These are phyloP conservation scores for Nemania bipapillata DNA, from an alignment of 2,329 filamentous ascomycete species.

Conservation along the genomic window DNA sequence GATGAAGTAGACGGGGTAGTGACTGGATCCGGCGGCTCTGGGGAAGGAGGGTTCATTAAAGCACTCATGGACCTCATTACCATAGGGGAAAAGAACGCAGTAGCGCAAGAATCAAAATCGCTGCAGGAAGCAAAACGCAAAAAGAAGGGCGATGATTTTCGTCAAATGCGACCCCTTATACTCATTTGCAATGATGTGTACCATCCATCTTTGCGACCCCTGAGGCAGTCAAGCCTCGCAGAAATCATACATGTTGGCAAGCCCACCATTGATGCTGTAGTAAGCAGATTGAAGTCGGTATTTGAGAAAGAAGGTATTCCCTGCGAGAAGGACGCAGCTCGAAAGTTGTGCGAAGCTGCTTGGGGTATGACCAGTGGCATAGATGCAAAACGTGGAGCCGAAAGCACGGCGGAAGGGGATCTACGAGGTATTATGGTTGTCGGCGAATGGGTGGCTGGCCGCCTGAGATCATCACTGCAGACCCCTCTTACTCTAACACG, in stretches of 20 bases:
- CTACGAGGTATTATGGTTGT: constrained; percentile 86
- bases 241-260: constrained; percentile 94
- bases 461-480: constrained; percentile 64
- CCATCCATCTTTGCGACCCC: constrained; percentile 83
- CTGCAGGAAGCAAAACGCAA: constrained; percentile 61
- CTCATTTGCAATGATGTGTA: constrained; percentile 98
- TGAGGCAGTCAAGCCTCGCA: constrained; percentile 84
- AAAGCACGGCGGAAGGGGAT: constrained; percentile 76
- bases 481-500: constrained; percentile 68
- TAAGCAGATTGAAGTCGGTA: constrained; percentile 80
- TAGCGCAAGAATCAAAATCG: constrained; percentile 48
- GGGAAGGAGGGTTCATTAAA: constrained; percentile 94
- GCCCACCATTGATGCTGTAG: constrained; percentile 85
- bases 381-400: constrained; percentile 74
- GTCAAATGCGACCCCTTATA: constrained; percentile 86
- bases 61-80: constrained; percentile 90
- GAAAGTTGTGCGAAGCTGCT: constrained; percentile 82
- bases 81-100: constrained; percentile 82
- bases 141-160: constrained; percentile 86
- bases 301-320: constrained; percentile 90
- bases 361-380: constrained; percentile 82
- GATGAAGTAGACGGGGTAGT: constrained; percentile 98
- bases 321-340: constrained; percentile 87
- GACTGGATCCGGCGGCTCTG: constrained; percentile 76
- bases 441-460: constrained; percentile 84